A percentile compares a stretch with the other conserved stretches of the same genome.
Evolutionary conservation across 2,329 filamentous ascomycete genomes (phyloP).

Genomic region (Aphanoascus verrucosus): DNA sequence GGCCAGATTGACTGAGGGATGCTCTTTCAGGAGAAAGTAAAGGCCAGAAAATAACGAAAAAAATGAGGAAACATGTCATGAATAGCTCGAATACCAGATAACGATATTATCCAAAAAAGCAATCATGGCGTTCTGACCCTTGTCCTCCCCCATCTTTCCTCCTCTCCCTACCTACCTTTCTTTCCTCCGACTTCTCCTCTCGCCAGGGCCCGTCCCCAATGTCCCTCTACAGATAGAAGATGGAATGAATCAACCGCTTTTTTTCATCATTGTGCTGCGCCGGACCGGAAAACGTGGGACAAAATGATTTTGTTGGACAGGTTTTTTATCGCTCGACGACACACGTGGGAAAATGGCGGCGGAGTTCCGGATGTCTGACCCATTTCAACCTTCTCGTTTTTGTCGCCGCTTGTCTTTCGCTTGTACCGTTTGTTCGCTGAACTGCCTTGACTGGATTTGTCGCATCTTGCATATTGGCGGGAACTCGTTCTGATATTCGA

Average conservation of each 20-base stretch:
- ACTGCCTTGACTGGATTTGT: not conserved
- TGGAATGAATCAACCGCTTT: slow-evolving; percentile 33
- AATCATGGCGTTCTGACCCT: slow-evolving; percentile 28
- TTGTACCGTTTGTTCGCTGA: not conserved
- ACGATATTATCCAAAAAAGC: slow-evolving; percentile 21
- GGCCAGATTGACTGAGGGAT: slow-evolving; percentile 97
- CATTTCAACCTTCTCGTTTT: slow-evolving; percentile 36
- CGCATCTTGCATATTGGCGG: slow-evolving; percentile 27
- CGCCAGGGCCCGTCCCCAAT: not conserved
- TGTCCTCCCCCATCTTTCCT: slow-evolving; percentile 20
- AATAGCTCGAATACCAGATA: slow-evolving; percentile 10
- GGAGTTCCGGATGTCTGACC: slow-evolving; percentile 78
- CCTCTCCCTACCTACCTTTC: slow-evolving; percentile 15
- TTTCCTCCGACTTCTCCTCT: slow-evolving; percentile 2
- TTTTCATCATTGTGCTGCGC: slow-evolving; percentile 24
- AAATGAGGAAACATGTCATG: slow-evolving; percentile 18
- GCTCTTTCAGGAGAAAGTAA: slow-evolving; percentile 99
- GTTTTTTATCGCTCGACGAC: slow-evolving; percentile 38
- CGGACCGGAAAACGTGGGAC: slow-evolving; percentile 7
- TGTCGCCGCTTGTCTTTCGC: slow-evolving; percentile 33
- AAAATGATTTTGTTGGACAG: slow-evolving; percentile 8
- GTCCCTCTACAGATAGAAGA: slow-evolving; percentile 36
- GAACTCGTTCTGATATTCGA: slow-evolving; percentile 12
- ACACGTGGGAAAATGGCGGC: slow-evolving; percentile 25
- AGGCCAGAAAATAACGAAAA: slow-evolving; percentile 15